Evolutionary conservation across 176 grass and related monocot species (phyloP).

Genomic region (Raddia guianensis): DNA sequence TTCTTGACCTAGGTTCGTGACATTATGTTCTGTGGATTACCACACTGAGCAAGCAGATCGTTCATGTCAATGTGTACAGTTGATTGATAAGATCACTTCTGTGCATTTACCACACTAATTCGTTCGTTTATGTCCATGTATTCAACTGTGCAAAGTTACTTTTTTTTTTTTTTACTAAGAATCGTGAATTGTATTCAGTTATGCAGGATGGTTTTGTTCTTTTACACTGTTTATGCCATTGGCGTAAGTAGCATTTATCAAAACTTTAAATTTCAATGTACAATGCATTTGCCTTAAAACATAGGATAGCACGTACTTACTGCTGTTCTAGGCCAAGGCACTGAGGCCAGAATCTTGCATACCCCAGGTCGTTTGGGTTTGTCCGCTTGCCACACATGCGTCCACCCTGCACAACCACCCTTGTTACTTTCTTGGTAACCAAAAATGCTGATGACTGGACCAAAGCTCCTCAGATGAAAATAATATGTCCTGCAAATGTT

Average conservation of each 20-base stretch:
- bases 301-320: neutral
- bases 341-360: no score
- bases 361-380: neutral
- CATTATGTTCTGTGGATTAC: no score
- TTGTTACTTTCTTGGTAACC: neutral
- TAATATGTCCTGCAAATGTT: constrained; percentile 9
- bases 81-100: no score
- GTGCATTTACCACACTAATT: no score
- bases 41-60: no score
- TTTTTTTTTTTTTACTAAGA: neutral
- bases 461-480: constrained; percentile 12
- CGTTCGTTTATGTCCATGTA: no score
- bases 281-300: neutral
- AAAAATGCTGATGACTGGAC: neutral
- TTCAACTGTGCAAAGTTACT: neutral
- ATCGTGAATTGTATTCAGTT: neutral
- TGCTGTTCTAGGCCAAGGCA: neutral
- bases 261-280: neutral
- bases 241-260: no score
- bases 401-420: neutral
- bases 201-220: neutral
- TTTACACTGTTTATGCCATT: neutral
- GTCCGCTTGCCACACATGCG: neutral
- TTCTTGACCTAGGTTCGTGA: no score
- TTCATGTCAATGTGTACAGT: no score